Evolutionary conservation across 306 rosid species (phyloP).

Genomic region (Castanospermum australe): DNA sequence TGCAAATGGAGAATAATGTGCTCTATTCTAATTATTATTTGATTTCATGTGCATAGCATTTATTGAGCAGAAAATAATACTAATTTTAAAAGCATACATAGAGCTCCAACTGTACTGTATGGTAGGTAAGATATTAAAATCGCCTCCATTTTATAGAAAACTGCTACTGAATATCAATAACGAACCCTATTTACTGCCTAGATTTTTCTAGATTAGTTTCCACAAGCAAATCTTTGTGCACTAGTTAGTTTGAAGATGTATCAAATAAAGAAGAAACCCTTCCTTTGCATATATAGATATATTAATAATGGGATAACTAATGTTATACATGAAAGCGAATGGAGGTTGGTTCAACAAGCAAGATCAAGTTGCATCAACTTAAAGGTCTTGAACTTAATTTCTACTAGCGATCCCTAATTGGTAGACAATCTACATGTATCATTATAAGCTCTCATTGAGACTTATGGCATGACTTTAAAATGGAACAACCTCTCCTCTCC

Average conservation of each 20-base stretch:
- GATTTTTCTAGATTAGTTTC: background rate
- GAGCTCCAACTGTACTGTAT: slow-evolving; percentile 9
- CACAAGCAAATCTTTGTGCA: background rate
- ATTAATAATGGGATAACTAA: too few relatives aligned
- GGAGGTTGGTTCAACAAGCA: too few relatives aligned
- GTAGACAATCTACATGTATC: too few relatives aligned
- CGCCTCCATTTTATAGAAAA: background rate
- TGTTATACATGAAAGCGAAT: too few relatives aligned
- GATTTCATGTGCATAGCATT: slow-evolving; percentile 8
- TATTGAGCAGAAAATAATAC: background rate
- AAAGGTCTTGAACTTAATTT: too few relatives aligned
- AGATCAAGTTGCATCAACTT: too few relatives aligned
- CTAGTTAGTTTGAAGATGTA: background rate
- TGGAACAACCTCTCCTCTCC: too few relatives aligned
- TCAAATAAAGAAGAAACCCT: background rate
- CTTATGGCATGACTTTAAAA: too few relatives aligned
- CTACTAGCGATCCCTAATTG: too few relatives aligned
- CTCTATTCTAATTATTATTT: slow-evolving; percentile 18
- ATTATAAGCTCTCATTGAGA: too few relatives aligned
- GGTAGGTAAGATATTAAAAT: slow-evolving; percentile 8
- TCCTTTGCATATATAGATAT: background rate
- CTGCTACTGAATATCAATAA: background rate
- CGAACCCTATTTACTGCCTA: background rate
- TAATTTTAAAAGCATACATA: background rate
- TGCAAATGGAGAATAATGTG: slow-evolving; percentile 29